Evolutionary conservation across 2,329 filamentous ascomycete genomes (phyloP).

Genomic region (Periconia sp.): DNA sequence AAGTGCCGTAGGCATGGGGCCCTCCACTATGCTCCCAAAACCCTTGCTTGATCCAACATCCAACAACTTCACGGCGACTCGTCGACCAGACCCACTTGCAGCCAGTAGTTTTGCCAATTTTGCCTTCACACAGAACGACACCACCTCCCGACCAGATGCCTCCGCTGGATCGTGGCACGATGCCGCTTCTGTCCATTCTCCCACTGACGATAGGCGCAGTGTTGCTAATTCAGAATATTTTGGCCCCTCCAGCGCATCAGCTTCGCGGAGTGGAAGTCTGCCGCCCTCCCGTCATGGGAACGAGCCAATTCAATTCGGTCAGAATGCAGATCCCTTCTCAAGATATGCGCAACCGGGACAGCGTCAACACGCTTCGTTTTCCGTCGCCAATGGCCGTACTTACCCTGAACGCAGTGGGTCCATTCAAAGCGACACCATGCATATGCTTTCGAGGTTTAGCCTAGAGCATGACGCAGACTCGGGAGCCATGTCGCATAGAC

Average conservation of each 20-base stretch:
- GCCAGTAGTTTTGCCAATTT: slow-evolving; percentile 37
- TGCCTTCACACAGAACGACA: slow-evolving; percentile 33
- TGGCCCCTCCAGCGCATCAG: slow-evolving; percentile 45
- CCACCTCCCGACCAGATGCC: slow-evolving; percentile 28
- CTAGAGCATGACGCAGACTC: slow-evolving; percentile 40
- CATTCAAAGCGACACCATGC: slow-evolving; percentile 41
- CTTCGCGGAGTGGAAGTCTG: slow-evolving; percentile 58
- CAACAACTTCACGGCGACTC: slow-evolving; percentile 32
- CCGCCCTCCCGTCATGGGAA: slow-evolving; percentile 58
- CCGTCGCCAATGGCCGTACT: slow-evolving; percentile 47
- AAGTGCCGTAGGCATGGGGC: slow-evolving; percentile 21
- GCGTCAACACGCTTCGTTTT: slow-evolving; percentile 53
- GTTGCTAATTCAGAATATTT: slow-evolving; percentile 48
- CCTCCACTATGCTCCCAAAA: slow-evolving; percentile 28
- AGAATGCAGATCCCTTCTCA: slow-evolving; percentile 29
- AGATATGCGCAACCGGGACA: slow-evolving; percentile 39
- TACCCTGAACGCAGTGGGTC: slow-evolving; percentile 43
- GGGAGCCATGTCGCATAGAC: slow-evolving; percentile 32
- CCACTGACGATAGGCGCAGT: slow-evolving; percentile 46
- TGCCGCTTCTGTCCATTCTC: slow-evolving; percentile 41
- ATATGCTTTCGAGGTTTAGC: slow-evolving; percentile 37
- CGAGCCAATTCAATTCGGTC: slow-evolving; percentile 40
- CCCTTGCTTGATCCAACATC: slow-evolving; percentile 36
- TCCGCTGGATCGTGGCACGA: slow-evolving; percentile 39
- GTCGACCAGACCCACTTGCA: slow-evolving; percentile 30